Evolutionary conservation across 2,329 filamentous ascomycete species (phyloP).

Genomic region (Venturiaceae sp.): DNA sequence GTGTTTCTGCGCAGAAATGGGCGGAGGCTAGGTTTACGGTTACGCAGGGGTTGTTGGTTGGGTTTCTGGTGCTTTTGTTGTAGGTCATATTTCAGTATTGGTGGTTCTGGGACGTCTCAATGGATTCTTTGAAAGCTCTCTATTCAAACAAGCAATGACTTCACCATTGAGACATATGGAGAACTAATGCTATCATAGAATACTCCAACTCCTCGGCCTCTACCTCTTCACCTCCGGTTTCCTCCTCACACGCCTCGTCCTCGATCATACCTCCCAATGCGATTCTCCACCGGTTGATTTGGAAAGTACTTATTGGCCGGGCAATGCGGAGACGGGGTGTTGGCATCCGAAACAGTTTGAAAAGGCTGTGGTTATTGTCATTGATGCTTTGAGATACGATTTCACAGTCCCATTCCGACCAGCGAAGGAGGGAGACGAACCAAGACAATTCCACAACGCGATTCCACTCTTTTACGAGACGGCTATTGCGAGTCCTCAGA

Average conservation of each 20-base stretch:
- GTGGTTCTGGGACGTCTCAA: no score
- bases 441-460: slow-evolving; percentile 72
- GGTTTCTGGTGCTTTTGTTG: slow-evolving; percentile 62
- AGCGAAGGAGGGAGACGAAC: slow-evolving; percentile 33
- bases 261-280: slow-evolving; percentile 70
- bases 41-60: slow-evolving; percentile 42
- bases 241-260: slow-evolving; percentile 74
- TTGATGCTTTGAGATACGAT: slow-evolving; percentile 93
- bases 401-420: slow-evolving; percentile 75
- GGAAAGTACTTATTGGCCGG: slow-evolving; percentile 22
- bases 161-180: no score
- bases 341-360: slow-evolving; percentile 95
- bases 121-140: no score
- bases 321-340: slow-evolving; percentile 54
- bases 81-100: slow-evolving; percentile 17
- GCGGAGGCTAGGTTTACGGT: slow-evolving; percentile 42
- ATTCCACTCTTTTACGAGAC: slow-evolving; percentile 82
- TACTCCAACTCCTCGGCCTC: slow-evolving; percentile 70
- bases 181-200: slow-evolving; percentile 26
- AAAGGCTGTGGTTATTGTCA: slow-evolving; percentile 79
- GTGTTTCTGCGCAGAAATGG: slow-evolving; percentile 23
- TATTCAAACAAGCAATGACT: no score
- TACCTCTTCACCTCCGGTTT: slow-evolving; percentile 94
- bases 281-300: slow-evolving; percentile 51
- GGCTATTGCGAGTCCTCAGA: slow-evolving; percentile 60